Conservation (phyloP, 202 grass and related monocot species). For the Elaeis oleifera region DNA sequence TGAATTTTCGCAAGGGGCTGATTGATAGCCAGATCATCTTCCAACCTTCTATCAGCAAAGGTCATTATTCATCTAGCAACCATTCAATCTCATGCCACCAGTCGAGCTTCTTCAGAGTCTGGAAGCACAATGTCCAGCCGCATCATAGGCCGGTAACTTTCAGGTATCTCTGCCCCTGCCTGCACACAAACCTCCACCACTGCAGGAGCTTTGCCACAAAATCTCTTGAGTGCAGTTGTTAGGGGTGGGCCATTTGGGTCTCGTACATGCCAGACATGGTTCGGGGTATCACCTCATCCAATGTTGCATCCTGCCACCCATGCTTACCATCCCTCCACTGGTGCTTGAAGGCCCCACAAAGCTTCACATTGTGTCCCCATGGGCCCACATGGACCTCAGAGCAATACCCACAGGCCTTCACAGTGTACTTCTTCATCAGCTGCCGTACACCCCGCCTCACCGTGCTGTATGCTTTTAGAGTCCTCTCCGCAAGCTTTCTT, state of each 20-base stretch:
- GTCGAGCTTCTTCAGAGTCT: conserved; percentile 48
- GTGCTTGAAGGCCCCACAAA: conserved; percentile 94
- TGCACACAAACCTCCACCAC: conserved; percentile 78
- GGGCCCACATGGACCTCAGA: conserved; percentile 80
- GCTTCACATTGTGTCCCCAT: conserved; percentile 84
- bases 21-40: too few relatives aligned
- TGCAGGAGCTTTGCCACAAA: conserved; percentile 78
- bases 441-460: conserved; percentile 44
- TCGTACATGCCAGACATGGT: conserved; percentile 75
- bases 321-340: conserved; percentile 91
- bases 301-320: conserved; percentile 79
- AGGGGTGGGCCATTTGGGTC: conserved; percentile 50
- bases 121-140: conserved; percentile 70
- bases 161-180: conserved; percentile 67
- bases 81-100: conserved; percentile 29
- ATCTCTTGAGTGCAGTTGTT: conserved; percentile 51
- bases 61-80: too few relatives aligned
- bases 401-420: conserved; percentile 89
- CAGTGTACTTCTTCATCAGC: conserved; percentile 71
- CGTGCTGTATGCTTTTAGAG: conserved; percentile 58
- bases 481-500: conserved; percentile 48
- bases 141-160: conserved; percentile 64
- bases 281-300: conserved; percentile 77
- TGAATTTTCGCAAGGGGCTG: too few relatives aligned
- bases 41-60: too few relatives aligned